Percentiles rank a stretch among this genome's conserved stretches.
Conservation (phyloP, 371 early-diverging fungal genomes). For the Syncephalastrum contaminatum region DNA sequence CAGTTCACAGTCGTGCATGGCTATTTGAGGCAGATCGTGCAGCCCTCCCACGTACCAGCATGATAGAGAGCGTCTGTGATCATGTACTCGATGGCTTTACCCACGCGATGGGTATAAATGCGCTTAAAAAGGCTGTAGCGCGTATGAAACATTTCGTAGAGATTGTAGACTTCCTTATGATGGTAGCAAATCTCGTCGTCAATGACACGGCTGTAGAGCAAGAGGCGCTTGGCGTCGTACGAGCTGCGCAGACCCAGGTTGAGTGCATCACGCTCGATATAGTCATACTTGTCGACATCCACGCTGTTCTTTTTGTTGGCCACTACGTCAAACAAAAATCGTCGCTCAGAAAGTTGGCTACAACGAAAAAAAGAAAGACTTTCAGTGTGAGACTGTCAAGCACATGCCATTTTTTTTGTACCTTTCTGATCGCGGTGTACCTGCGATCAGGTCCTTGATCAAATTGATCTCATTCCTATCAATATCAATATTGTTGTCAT, state of each 20-base stretch:
- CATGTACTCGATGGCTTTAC: conserved; percentile 84
- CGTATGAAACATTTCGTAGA: conserved; percentile 91
- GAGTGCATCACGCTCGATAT: conserved; percentile 88
- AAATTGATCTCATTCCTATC: conserved; percentile 67
- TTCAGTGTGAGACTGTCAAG: background rate
- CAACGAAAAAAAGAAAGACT: background rate
- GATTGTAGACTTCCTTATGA: conserved; percentile 73
- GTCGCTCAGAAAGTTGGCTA: conserved; percentile 39
- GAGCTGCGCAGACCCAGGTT: conserved; percentile 81
- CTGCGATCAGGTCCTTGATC: conserved; percentile 85
- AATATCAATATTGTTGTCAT: conserved; percentile 78
- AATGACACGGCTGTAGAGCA: conserved; percentile 82
- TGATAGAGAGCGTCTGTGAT: conserved; percentile 80
- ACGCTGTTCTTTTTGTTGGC: conserved; percentile 92
- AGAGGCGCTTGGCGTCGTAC: conserved; percentile 78
- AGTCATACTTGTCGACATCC: conserved; percentile 98
- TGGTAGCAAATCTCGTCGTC: conserved; percentile 89
- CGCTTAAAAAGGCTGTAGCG: conserved; percentile 88
- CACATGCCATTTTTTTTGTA: conserved; percentile 6
- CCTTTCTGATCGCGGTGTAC: conserved; percentile 52
- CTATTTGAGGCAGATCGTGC: too few species aligned
- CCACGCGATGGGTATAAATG: conserved; percentile 90
- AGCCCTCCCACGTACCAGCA: conserved; percentile 48
- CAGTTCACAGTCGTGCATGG: too few species aligned
- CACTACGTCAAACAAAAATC: conserved; percentile 93